Base-by-base conservation (phyloP, 352 stramenopile species). In the Pythium sp. region DNA sequence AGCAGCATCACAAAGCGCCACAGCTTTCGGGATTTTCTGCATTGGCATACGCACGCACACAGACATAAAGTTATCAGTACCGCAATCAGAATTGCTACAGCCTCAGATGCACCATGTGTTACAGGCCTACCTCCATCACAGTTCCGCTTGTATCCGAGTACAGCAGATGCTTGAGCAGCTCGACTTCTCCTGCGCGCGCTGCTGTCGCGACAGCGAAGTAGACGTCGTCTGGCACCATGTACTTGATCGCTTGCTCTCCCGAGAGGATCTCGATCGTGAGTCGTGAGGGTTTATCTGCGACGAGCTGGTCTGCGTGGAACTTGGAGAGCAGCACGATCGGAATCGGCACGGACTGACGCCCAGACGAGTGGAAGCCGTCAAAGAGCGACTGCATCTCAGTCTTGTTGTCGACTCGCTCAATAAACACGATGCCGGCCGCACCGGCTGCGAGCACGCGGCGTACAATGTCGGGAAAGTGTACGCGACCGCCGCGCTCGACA, bases 381-480 rank as follows among this genome's bases (percentile, higher is more conserved):
- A 95, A 95, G 8, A 95, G 79, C 64, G 84, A 88, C 51, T 92
- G 84, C 51, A 79, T 88, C 61, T 76, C 78, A 8, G 76, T 74
- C 14, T 80, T 81, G 51, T 81, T 89, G 41, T 81, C 77, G 38
- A 71, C 75, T 41, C 74, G 75, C 70, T 95, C 87, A 55, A 95
- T 80, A 65, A 95, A 94, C 28, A 95, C 81, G 65, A 88, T 90
- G 20, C 83, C 87, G 18, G 78, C 72, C 41, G 89, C 86, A 2
- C 86, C 87, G 0, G 76, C 79, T 5, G 82, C 79, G 55, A 95
- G 58, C 22, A 95, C 36, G 28, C 84, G 82, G 9, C 87, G 78
- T 58, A 94, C 82, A 62, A 95, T 94, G 53, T 95, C 87, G 18
- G 87, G 87, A 64, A 95, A 95, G 65, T 95, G 87, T 43, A 94